A percentile compares a stretch with the other conserved stretches of the same genome.
phyloP scores from a whole-genome alignment of 352 stramenopile species.

The Pythium plurisporium region DNA sequence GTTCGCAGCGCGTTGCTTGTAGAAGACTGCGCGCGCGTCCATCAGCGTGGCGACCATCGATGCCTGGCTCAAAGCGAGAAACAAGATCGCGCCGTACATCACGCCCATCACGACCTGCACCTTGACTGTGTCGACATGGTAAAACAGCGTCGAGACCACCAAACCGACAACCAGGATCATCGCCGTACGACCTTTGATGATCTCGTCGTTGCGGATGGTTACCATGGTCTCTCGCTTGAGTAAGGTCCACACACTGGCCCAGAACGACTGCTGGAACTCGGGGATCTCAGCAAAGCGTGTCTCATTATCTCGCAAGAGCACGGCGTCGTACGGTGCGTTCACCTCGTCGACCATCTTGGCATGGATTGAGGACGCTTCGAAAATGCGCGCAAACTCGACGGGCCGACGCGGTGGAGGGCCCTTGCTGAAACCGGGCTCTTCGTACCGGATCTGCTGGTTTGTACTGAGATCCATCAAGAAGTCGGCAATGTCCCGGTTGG shows the following conservation, averaged over 20 bases:
- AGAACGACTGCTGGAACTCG: slow-evolving; percentile 18
- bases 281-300: slow-evolving; percentile 8
- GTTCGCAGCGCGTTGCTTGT: slow-evolving; percentile 66
- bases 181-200: slow-evolving; percentile 21
- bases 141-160: slow-evolving; percentile 23
- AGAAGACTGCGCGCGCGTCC: slow-evolving; percentile 42
- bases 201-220: slow-evolving; percentile 31
- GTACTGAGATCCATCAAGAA: slow-evolving; percentile 26
- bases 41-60: slow-evolving; percentile 60
- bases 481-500: slow-evolving; percentile 26
- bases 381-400: slow-evolving; percentile 21
- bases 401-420: not conserved
- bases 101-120: slow-evolving; percentile 44
- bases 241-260: slow-evolving; percentile 2
- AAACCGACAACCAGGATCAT: slow-evolving; percentile 30
- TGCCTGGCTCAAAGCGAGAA: slow-evolving; percentile 25
- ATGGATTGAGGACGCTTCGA: slow-evolving; percentile 20
- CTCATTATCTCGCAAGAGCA: slow-evolving; percentile 67
- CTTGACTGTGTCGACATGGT: slow-evolving; percentile 19
- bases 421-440: not conserved
- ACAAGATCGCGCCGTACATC: slow-evolving; percentile 1
- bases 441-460: slow-evolving; percentile 17
- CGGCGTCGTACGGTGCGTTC: slow-evolving; percentile 79
- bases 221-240: slow-evolving; percentile 42
- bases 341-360: slow-evolving; percentile 54